phyloP scores from a whole-genome alignment of 2,329 filamentous ascomycete genomes.

The Didymella segeticola region DNA sequence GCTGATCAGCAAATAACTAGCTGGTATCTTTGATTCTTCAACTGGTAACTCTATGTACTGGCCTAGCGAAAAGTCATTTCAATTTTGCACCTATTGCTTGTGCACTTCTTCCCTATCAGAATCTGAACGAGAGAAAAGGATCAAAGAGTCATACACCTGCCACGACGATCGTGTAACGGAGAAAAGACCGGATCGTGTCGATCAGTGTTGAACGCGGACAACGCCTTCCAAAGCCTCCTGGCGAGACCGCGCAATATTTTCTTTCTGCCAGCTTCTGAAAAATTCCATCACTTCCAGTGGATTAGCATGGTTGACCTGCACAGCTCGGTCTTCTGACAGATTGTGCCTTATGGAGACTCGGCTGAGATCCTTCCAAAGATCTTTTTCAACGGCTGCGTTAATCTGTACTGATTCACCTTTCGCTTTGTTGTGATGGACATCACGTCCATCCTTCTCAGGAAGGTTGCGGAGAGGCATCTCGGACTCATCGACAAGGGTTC shows the following conservation, averaged over 20 bases:
- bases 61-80: too few relatives aligned
- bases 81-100: too few relatives aligned
- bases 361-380: slow-evolving; percentile 21
- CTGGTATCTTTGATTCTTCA: too few relatives aligned
- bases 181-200: too few relatives aligned
- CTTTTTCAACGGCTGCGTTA: slow-evolving; percentile 22
- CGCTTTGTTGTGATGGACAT: slow-evolving; percentile 21
- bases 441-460: slow-evolving; percentile 17
- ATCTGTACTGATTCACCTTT: slow-evolving; percentile 23
- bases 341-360: slow-evolving; percentile 25
- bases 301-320: slow-evolving; percentile 19
- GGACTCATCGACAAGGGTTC: slow-evolving; percentile 21
- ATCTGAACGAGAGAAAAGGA: too few relatives aligned
- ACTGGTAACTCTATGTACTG: too few relatives aligned
- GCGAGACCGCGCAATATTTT: neutral
- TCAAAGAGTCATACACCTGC: too few relatives aligned
- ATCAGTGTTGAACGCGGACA: neutral
- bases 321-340: slow-evolving; percentile 12
- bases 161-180: too few relatives aligned
- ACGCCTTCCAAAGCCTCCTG: neutral
- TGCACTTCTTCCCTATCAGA: too few relatives aligned
- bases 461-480: slow-evolving; percentile 8
- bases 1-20: too few relatives aligned
- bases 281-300: slow-evolving; percentile 3
- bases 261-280: slow-evolving; percentile 1